phyloP scores from a whole-genome alignment of 2,329 filamentous ascomycete genomes.

The Ophiocordyceps camponoti-saundersi region DNA sequence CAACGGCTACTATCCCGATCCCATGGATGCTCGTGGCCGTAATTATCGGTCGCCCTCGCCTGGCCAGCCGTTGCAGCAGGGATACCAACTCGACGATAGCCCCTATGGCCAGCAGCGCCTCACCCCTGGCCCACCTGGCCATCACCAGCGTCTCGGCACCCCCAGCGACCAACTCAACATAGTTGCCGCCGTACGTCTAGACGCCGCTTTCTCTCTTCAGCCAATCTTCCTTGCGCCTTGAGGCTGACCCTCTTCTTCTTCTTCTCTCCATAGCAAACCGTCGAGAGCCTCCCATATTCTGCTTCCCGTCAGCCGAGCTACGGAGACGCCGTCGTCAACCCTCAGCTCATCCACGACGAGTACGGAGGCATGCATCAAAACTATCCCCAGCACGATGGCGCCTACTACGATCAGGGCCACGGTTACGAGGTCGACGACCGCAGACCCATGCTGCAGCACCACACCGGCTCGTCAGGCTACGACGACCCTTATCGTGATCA shows the following conservation, averaged over 20 bases:
- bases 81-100: constrained; percentile 71
- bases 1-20: constrained; percentile 43
- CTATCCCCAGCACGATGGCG: constrained; percentile 47
- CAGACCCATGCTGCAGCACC: constrained; percentile 58
- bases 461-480: constrained; percentile 20
- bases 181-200: constrained; percentile 58
- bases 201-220: neutral
- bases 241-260: neutral
- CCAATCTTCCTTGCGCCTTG: neutral
- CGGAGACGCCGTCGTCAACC: constrained; percentile 59
- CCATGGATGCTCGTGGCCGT: constrained; percentile 31
- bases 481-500: constrained; percentile 29
- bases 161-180: constrained; percentile 63
- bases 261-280: constrained; percentile 29
- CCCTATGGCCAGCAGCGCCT: constrained; percentile 41
- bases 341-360: constrained; percentile 68
- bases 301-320: constrained; percentile 21
- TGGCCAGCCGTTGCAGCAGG: constrained; percentile 52
- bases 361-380: constrained; percentile 4
- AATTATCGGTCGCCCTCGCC: constrained; percentile 59
- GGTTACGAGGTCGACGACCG: constrained; percentile 58
- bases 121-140: constrained; percentile 9
- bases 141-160: constrained; percentile 25
- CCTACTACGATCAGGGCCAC: constrained; percentile 31
- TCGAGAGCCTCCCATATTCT: constrained; percentile 30